Evolutionary conservation across 73 alveolate genomes (phyloP).

Genomic region (Symbiodinium pilosum): DNA sequence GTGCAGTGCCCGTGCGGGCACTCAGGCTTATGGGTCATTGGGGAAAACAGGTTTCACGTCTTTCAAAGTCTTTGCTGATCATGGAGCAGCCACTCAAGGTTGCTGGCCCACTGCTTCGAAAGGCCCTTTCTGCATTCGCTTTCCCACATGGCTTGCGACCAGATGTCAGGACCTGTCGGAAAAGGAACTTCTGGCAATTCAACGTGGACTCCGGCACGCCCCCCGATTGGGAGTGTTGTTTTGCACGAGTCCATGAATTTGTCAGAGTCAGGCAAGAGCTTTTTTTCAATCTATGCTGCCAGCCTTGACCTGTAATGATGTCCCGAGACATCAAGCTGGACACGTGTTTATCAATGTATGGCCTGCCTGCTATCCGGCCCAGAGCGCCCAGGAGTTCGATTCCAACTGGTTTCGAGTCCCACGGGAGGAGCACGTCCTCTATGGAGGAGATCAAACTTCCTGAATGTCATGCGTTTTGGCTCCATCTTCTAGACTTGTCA

Average conservation of each 20-base stretch:
- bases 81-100: no score
- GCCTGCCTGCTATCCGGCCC: background rate
- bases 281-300: no score
- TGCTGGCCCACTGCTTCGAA: background rate
- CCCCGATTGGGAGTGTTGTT: no score
- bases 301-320: no score
- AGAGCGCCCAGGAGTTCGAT: conserved; percentile 55
- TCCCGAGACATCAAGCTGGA: no score
- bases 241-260: no score
- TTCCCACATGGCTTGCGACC: background rate
- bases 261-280: no score
- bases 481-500: no score
- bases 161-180: conserved; percentile 51
- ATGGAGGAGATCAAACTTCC: no score
- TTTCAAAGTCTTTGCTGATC: background rate
- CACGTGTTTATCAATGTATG: background rate
- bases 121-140: background rate
- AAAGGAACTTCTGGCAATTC: conserved; percentile 68
- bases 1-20: background rate
- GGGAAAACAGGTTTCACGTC: no score
- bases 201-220: conserved; percentile 58
- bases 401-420: conserved; percentile 94
- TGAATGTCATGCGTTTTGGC: no score
- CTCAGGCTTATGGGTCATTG: no score
- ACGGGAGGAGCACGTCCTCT: conserved; percentile 33